A percentile compares a stretch with the other conserved stretches of the same genome.
phyloP scores from a whole-genome alignment of 1,284 basidiomycete genomes.

The Malassezia furfur region DNA sequence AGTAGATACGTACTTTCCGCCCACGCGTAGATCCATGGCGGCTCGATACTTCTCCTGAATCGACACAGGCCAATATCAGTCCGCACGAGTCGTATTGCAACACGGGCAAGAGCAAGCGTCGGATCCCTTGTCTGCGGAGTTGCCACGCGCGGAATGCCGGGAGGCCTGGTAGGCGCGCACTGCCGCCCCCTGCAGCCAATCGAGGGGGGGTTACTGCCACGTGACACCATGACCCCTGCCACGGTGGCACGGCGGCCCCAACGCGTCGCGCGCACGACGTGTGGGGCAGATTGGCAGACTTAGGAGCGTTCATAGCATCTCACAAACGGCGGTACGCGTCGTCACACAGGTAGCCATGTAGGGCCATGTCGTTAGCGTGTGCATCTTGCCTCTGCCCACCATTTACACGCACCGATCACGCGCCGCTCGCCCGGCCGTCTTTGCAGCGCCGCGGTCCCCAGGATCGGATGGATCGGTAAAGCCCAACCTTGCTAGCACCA shows the following conservation, averaged over 20 bases:
- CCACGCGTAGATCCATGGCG: slow-evolving; percentile 17
- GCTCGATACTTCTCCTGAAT: not conserved
- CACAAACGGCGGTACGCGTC: no score
- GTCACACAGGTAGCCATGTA: no score
- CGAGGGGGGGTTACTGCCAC: not conserved
- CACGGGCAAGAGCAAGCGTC: slow-evolving; percentile 5
- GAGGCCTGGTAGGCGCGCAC: not conserved
- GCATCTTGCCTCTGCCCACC: slow-evolving; percentile 7
- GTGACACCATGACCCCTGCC: not conserved
- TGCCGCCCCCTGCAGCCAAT: slow-evolving; percentile 1
- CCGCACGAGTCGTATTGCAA: not conserved
- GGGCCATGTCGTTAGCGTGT: no score
- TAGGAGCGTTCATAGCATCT: no score
- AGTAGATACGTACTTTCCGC: slow-evolving; percentile 17
- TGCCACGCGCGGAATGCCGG: not conserved
- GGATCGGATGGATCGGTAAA: slow-evolving; percentile 5
- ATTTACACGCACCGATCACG: slow-evolving; percentile 9
- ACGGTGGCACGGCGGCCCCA: slow-evolving; percentile 4
- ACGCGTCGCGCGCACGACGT: not conserved
- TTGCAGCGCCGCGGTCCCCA: not conserved
- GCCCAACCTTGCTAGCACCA: not conserved
- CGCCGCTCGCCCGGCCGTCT: slow-evolving; percentile 4
- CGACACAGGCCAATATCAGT: not conserved
- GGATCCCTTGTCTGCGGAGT: not conserved
- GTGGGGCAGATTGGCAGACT: no score